Evolutionary conservation across 2,329 filamentous ascomycete genomes (phyloP).

Genomic region (Nothomitra cinnamomea): DNA sequence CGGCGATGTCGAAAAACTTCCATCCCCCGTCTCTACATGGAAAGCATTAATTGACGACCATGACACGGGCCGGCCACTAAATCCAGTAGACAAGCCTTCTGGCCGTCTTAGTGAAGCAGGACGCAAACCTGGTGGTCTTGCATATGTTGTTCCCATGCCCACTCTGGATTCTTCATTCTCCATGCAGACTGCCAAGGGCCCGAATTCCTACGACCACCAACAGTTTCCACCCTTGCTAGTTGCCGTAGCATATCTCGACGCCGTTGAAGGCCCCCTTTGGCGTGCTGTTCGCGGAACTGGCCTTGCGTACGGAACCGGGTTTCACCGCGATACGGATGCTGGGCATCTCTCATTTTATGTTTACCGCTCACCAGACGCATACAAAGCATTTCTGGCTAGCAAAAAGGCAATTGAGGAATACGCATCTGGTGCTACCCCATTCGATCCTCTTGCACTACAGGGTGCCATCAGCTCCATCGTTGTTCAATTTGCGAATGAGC

Average conservation of each 20-base stretch:
- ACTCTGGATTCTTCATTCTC: slow-evolving; percentile 86
- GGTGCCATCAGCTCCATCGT: slow-evolving; percentile 85
- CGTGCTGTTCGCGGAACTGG: slow-evolving; percentile 82
- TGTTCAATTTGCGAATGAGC: slow-evolving; percentile 69
- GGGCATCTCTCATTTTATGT: slow-evolving; percentile 72
- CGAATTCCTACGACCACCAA: slow-evolving; percentile 59
- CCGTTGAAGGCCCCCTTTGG: slow-evolving; percentile 90
- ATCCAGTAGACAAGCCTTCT: slow-evolving; percentile 52
- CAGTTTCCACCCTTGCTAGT: slow-evolving; percentile 72
- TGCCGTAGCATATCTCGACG: slow-evolving; percentile 77
- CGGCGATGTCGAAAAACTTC: slow-evolving; percentile 59
- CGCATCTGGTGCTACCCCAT: slow-evolving; percentile 48
- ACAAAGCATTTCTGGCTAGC: slow-evolving; percentile 67
- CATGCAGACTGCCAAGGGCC: slow-evolving; percentile 56
- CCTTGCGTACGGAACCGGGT: slow-evolving; percentile 76
- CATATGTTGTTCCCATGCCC: slow-evolving; percentile 75
- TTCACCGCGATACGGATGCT: slow-evolving; percentile 59
- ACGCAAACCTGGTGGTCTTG: slow-evolving; percentile 53
- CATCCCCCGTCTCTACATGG: slow-evolving; percentile 66
- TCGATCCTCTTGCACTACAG: slow-evolving; percentile 73
- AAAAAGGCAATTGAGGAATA: slow-evolving; percentile 59
- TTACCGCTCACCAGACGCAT: slow-evolving; percentile 78
- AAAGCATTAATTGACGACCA: slow-evolving; percentile 40
- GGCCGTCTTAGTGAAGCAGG: slow-evolving; percentile 62
- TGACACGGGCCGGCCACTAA: slow-evolving; percentile 36